phyloP scores from a whole-genome alignment of 108 stramenopile genomes.

The Skeletonema costatum region DNA sequence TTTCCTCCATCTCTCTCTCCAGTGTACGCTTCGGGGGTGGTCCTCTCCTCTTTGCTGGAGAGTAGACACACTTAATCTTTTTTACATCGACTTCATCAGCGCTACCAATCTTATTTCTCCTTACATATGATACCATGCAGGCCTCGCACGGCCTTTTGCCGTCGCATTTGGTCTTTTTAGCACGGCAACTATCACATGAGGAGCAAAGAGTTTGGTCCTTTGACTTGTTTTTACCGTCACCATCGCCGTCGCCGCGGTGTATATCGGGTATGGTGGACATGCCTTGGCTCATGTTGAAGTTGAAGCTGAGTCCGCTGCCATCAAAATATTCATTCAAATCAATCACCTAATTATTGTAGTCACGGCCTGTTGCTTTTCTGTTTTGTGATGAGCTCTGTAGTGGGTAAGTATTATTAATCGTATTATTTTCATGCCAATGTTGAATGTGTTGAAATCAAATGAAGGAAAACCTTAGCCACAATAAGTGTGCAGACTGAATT shows the following conservation, averaged over 20 bases:
- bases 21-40: slow-evolving; percentile 65
- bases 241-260: not conserved
- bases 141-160: slow-evolving; percentile 76
- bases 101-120: slow-evolving; percentile 67
- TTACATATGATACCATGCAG: slow-evolving; percentile 79
- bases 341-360: too few relatives aligned
- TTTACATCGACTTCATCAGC: slow-evolving; percentile 55
- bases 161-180: slow-evolving; percentile 85
- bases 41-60: slow-evolving; percentile 81
- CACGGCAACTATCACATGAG: slow-evolving; percentile 83
- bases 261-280: not conserved
- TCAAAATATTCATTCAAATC: too few relatives aligned
- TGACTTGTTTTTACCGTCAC: not conserved
- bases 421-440: too few relatives aligned
- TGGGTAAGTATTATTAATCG: too few relatives aligned
- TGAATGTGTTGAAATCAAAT: too few relatives aligned
- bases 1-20: not conserved
- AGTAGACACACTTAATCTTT: slow-evolving; percentile 70
- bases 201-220: slow-evolving; percentile 50
- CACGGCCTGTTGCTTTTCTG: too few relatives aligned
- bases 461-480: too few relatives aligned
- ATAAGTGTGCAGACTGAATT: too few relatives aligned
- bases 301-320: too few relatives aligned
- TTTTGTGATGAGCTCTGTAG: too few relatives aligned
- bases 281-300: not conserved